Conservation (phyloP, 2,329 filamentous ascomycete genomes). For the Lasiodiplodia hormozganensis region DNA sequence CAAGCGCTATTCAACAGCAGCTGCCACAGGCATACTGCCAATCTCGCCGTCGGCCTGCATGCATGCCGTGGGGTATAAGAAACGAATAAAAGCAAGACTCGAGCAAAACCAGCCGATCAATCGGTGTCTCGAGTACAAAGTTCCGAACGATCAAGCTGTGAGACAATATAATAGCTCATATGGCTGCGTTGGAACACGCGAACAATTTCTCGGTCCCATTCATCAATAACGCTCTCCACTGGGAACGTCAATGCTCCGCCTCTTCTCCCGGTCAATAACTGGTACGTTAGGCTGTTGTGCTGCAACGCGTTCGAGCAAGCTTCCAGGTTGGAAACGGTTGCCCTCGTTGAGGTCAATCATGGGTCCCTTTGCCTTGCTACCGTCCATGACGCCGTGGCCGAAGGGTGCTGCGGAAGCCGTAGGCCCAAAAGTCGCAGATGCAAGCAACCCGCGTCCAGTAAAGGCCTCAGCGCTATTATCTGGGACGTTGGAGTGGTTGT, state of each 20-base stretch:
- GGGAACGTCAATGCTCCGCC: constrained; percentile 32
- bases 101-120: background rate
- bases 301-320: constrained; percentile 54
- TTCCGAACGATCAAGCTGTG: background rate
- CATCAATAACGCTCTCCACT: background rate
- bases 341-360: constrained; percentile 53
- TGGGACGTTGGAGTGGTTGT: constrained; percentile 33
- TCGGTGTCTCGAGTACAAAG: background rate
- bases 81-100: background rate
- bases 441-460: constrained; percentile 54
- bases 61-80: constrained; percentile 19
- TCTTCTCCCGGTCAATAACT: constrained; percentile 47
- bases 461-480: constrained; percentile 49
- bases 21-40: background rate
- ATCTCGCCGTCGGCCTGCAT: constrained; percentile 5
- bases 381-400: constrained; percentile 56
- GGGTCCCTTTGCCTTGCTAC: constrained; percentile 52
- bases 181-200: background rate
- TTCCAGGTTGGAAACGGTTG: constrained; percentile 54
- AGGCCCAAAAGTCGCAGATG: constrained; percentile 47
- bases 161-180: background rate
- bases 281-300: constrained; percentile 41
- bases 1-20: background rate
- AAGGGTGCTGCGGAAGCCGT: constrained; percentile 42
- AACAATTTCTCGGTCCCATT: background rate